phyloP scores from a whole-genome alignment of 306 rosid species.

The Malus orientalis region DNA sequence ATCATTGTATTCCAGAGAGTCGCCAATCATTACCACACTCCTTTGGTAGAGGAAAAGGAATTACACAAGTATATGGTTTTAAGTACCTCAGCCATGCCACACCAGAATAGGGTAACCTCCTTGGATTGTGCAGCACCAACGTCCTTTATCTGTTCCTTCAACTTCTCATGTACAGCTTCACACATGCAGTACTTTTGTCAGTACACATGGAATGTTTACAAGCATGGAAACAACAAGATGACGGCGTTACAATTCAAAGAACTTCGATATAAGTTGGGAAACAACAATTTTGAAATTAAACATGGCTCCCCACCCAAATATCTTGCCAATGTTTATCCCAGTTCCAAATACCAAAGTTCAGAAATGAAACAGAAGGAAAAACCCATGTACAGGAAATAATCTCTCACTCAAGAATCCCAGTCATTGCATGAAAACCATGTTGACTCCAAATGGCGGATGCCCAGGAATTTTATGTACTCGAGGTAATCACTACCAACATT shows the following conservation, averaged over 20 bases:
- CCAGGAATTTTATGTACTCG: not conserved
- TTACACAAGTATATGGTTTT: not conserved
- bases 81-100: conserved; percentile 94
- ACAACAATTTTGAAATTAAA: not conserved
- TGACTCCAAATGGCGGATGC: not conserved
- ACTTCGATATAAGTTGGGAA: not conserved
- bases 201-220: not conserved
- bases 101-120: conserved; percentile 70
- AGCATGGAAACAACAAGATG: not conserved
- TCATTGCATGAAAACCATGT: not conserved
- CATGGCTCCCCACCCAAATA: not conserved
- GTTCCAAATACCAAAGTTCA: not conserved
- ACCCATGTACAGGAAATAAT: not conserved
- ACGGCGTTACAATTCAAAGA: not conserved
- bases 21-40: not conserved
- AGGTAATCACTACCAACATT: not conserved
- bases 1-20: not conserved
- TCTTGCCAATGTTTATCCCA: not conserved
- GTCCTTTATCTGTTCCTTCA: conserved; percentile 64
- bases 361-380: not conserved
- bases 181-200: not conserved
- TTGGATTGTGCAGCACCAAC: conserved; percentile 59
- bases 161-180: conserved; percentile 53
- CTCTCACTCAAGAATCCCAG: not conserved
- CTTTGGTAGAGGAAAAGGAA: not conserved